A percentile compares a stretch with the other conserved stretches of the same genome.
Conservation (phyloP, 2,329 filamentous ascomycete genomes). For the Hypoxylon sp. region DNA sequence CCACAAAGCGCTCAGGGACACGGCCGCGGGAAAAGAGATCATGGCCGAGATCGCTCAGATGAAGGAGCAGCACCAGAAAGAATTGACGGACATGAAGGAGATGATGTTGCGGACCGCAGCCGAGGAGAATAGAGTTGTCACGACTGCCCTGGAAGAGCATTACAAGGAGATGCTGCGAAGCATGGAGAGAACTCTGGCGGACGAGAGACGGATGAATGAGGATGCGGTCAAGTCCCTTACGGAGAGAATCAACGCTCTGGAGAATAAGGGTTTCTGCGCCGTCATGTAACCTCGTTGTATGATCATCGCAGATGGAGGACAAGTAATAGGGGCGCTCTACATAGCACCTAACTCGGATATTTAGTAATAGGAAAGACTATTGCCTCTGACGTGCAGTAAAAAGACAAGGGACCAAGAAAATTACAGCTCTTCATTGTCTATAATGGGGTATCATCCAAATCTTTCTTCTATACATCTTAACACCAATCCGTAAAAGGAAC, state of each 20-base stretch:
- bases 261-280: conserved; percentile 36
- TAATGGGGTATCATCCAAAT: conserved; percentile 30
- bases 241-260: conserved; percentile 39
- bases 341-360: too few species aligned
- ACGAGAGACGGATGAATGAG: conserved; percentile 44
- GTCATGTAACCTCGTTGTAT: conserved; percentile 45
- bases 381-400: too few species aligned
- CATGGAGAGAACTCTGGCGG: conserved; percentile 39
- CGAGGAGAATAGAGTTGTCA: conserved; percentile 38
- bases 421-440: conserved; percentile 14
- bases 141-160: conserved; percentile 42
- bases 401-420: background rate
- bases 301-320: too few species aligned
- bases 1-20: conserved; percentile 55
- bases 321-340: too few species aligned
- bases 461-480: too few species aligned
- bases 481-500: too few species aligned
- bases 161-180: conserved; percentile 39
- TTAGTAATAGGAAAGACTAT: too few species aligned
- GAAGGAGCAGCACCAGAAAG: conserved; percentile 65
- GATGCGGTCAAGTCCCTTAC: conserved; percentile 37
- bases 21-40: conserved; percentile 59
- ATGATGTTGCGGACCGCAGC: conserved; percentile 35
- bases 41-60: conserved; percentile 65
- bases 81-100: conserved; percentile 56